Base-by-base conservation (phyloP, 148 eudicot species). In the Silene conica region DNA sequence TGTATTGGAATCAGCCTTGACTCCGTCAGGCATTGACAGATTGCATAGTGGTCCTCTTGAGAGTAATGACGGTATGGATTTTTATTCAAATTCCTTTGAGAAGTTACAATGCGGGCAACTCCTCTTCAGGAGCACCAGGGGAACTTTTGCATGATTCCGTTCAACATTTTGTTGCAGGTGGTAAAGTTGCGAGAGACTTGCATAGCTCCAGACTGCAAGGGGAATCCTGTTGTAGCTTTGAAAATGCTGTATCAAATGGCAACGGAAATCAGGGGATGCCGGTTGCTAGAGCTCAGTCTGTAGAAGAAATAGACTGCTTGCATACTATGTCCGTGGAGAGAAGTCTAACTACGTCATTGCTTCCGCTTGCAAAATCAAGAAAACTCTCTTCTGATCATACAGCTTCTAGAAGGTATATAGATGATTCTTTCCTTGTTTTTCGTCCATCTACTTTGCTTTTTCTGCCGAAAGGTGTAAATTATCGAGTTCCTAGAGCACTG, bases 321-420 rank as follows among this genome's bases (percentile, higher is more conserved):
- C 90, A 86, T 73, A 82, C 83, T 54, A 62, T 83, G 69, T 69
- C 85, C 58, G 84, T 50, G 4, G 55, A 50, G 16, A 50, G 78
- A 79, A 73, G 78, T 52, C 23, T 80, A 73, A 60, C 89, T 76
- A 74, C 87, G 65, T 69, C 88, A 6, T 56, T 86, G 82, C 85
- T 79, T 22, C 90, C 85, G 72, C 86, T 80, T 87, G 87, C 92
- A 41, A 94, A 92, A 84, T 73, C 90, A 28, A 88, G 93, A 82
- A 94, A 90, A 81, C 77, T 88, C 66, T 84, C 91, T 55, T 56
- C 77, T 72, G 97, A 91, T 69, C 89, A 92, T 23, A 76, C 93
- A 75, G 97, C 89, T 21, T 79, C 92, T 28, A 86, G 82, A 85
- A 91, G 91, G 99, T 95, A 71, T 26, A 12, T 31, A 41, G 31